Conservation (phyloP, 2,329 filamentous ascomycete species). For the Nannizzia gypsea region DNA sequence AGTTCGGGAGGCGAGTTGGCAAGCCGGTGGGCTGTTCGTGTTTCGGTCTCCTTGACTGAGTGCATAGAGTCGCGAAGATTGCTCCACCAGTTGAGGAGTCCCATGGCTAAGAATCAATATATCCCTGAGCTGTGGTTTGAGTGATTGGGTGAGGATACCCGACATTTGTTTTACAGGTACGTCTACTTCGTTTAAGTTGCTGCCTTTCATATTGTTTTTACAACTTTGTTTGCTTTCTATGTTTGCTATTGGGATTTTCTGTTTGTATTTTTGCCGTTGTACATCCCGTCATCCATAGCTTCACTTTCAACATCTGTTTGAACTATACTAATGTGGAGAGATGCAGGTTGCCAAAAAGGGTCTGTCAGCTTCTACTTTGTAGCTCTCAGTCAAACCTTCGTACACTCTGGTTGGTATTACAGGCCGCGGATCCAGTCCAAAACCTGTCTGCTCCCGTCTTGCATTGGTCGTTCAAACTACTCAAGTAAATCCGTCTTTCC, state of each 20-base stretch:
- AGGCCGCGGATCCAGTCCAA: background rate
- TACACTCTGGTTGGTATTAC: background rate
- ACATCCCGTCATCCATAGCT: background rate
- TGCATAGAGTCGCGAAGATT: constrained; percentile 11
- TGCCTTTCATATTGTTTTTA: background rate
- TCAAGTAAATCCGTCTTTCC: too few relatives aligned
- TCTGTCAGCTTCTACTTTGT: background rate
- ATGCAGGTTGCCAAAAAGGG: background rate
- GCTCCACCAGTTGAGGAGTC: constrained; percentile 8
- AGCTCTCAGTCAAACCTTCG: too few relatives aligned
- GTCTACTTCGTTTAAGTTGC: background rate
- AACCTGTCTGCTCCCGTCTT: background rate
- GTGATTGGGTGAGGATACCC: background rate
- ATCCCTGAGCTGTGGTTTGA: background rate
- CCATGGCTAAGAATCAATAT: background rate
- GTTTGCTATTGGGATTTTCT: background rate
- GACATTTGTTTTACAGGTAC: background rate
- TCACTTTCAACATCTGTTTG: background rate
- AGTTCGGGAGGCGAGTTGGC: constrained; percentile 12
- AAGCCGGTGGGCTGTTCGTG: constrained; percentile 6
- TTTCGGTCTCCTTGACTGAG: constrained; percentile 6
- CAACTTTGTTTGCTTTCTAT: background rate
- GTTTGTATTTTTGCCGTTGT: background rate
- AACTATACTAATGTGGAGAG: background rate
- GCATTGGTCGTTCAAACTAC: background rate